A percentile compares a stretch with the other conserved stretches of the same genome.
Evolutionary conservation across 2,329 filamentous ascomycete genomes (phyloP).

Genomic region (Sporothrix phasma): DNA sequence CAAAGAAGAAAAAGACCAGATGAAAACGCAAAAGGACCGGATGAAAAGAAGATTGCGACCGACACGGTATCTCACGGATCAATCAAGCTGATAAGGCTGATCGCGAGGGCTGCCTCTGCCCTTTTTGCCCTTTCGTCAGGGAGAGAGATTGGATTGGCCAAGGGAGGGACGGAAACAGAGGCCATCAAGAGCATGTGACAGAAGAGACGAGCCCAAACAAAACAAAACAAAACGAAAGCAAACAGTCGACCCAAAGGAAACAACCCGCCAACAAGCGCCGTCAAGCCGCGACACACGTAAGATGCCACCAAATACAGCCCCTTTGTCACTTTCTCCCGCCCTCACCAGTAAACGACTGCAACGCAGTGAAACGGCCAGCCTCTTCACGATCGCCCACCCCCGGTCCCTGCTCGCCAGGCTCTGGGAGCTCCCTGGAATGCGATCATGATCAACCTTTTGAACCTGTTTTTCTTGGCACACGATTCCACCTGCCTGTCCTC

Average conservation of each 20-base stretch:
- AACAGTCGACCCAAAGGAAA: no score
- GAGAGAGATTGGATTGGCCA: not conserved
- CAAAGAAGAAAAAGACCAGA: not conserved
- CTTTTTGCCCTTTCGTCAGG: not conserved
- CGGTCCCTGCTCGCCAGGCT: not conserved
- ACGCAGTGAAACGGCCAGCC: conserved; percentile 6
- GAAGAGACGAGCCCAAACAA: not conserved
- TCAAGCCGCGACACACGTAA: no score
- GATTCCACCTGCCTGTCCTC: not conserved
- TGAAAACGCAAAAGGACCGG: not conserved
- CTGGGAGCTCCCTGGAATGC: not conserved
- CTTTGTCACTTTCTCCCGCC: not conserved
- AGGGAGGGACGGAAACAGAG: not conserved
- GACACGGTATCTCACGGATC: no score
- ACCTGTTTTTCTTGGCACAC: conserved; percentile 10
- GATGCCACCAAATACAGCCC: not conserved
- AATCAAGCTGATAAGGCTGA: no score
- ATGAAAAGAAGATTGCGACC: not conserved
- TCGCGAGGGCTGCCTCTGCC: not conserved
- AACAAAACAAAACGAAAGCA: not conserved
- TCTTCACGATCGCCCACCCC: not conserved
- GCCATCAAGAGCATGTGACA: not conserved
- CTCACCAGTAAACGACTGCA: not conserved
- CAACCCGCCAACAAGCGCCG: not conserved
- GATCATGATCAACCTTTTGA: not conserved